Conservation (phyloP, 768 basidiomycete species). For the Hebeloma cylindrosporum region DNA sequence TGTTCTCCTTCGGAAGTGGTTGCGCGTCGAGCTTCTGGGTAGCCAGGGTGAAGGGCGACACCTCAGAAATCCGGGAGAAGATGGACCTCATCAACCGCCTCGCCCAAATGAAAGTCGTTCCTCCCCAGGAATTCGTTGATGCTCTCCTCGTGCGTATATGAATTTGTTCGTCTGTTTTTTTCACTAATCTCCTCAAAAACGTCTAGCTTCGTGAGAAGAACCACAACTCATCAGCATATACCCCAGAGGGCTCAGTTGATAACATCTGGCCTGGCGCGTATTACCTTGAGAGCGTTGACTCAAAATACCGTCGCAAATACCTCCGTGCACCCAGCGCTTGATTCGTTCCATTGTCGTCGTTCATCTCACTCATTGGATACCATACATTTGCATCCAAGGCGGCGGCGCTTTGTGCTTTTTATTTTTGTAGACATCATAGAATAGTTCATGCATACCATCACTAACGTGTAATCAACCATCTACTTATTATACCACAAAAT, state of each 20-base stretch:
- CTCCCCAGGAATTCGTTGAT: conserved; percentile 89
- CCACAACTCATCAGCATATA: conserved; percentile 86
- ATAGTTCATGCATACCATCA: too few species aligned
- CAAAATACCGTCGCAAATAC: conserved; percentile 92
- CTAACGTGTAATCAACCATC: too few species aligned
- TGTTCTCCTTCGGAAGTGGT: conserved; percentile 97
- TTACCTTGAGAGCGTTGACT: conserved; percentile 90
- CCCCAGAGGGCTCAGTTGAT: conserved; percentile 81
- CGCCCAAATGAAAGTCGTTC: conserved; percentile 84
- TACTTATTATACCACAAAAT: too few species aligned
- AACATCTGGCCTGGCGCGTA: conserved; percentile 94
- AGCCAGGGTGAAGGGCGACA: conserved; percentile 84
- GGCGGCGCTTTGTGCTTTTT: too few species aligned
- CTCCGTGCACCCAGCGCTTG: conserved; percentile 44
- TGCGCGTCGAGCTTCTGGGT: conserved; percentile 95
- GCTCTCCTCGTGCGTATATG: conserved; percentile 61
- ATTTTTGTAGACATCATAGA: too few species aligned
- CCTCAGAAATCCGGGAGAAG: conserved; percentile 75
- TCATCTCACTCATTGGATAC: too few species aligned
- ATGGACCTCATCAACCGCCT: conserved; percentile 80
- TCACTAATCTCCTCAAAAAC: conserved; percentile 7
- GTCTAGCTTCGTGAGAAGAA: conserved; percentile 96
- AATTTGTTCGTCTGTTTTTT: conserved; percentile 8
- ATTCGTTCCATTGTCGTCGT: too few species aligned
- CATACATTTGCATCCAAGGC: too few species aligned